A percentile compares a stretch with the other conserved stretches of the same genome.
phyloP scores from a whole-genome alignment of 352 stramenopile species.

The Phytophthora palmivora region DNA sequence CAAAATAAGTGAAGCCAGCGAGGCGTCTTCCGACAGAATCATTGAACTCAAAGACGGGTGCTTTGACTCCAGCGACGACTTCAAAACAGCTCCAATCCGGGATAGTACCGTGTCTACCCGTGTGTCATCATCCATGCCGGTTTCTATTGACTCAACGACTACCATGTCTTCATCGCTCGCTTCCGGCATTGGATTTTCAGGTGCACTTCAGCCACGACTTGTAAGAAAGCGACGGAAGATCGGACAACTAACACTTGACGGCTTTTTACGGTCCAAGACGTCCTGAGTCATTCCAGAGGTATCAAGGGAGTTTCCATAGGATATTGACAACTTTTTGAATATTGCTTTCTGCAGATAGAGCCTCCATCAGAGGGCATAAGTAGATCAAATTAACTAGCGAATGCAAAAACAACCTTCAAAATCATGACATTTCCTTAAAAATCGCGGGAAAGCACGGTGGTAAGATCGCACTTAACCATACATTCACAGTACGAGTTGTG shows the following conservation, averaged over 20 bases:
- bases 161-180: conserved; percentile 17
- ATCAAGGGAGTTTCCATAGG: background rate
- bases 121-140: conserved; percentile 5
- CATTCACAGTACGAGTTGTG: conserved; percentile 8
- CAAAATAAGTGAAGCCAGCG: conserved; percentile 17
- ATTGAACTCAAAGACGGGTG: conserved; percentile 52
- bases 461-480: conserved; percentile 30
- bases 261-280: conserved; percentile 46
- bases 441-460: conserved; percentile 27
- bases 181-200: conserved; percentile 5
- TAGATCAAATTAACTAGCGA: conserved; percentile 17
- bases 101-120: conserved; percentile 10
- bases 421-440: conserved; percentile 1
- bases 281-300: background rate
- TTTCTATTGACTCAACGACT: conserved; percentile 18
- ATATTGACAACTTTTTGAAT: conserved; percentile 30
- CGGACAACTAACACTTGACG: conserved; percentile 57
- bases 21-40: conserved; percentile 30
- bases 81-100: conserved; percentile 27
- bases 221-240: conserved; percentile 60
- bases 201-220: conserved; percentile 42
- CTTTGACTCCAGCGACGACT: conserved; percentile 48
- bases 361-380: conserved; percentile 1
- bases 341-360: conserved; percentile 31
- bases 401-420: conserved; percentile 1